These are phyloP conservation scores for Plasmodium inui DNA, from an alignment of 169 alveolate genomes.

Conservation along the genomic window DNA sequence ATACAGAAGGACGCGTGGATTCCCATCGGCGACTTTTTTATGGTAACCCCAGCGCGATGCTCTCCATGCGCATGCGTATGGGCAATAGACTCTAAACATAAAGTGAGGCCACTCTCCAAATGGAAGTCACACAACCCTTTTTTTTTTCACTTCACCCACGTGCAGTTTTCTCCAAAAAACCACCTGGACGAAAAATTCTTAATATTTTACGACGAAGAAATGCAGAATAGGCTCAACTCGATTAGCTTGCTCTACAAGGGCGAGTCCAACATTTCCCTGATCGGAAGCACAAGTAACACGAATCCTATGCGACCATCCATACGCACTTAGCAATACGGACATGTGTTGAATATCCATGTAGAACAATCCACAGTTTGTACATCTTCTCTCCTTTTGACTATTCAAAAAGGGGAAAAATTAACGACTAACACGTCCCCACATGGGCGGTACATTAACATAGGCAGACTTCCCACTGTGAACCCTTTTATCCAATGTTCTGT, in stretches of 20 bases:
- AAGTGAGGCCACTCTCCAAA: not conserved
- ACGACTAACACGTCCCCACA: not conserved
- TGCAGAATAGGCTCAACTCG: constrained; percentile 40
- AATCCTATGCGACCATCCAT: not conserved
- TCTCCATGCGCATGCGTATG: not conserved
- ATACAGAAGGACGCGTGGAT: constrained; percentile 57
- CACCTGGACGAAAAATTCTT: constrained; percentile 27
- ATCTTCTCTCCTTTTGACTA: not conserved
- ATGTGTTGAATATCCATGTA: not conserved
- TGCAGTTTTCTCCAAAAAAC: constrained; percentile 1
- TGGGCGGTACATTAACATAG: not conserved
- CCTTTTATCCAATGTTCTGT: not conserved
- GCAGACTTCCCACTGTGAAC: not conserved
- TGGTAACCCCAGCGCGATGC: constrained; percentile 8
- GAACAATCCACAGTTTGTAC: not conserved
- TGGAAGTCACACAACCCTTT: not conserved
- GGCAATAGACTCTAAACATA: not conserved
- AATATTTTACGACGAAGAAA: constrained; percentile 70
- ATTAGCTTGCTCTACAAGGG: constrained; percentile 59
- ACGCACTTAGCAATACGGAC: not conserved
- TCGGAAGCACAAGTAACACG: constrained; percentile 52
- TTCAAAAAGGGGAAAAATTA: not conserved
- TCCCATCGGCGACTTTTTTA: constrained; percentile 16
- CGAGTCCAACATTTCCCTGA: constrained; percentile 49
- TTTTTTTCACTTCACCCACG: not conserved